Evolutionary conservation across 352 stramenopile species (phyloP), one percentile per base, ranked within the genome.

Genomic region (Saprolegnia parasitica): DNA sequence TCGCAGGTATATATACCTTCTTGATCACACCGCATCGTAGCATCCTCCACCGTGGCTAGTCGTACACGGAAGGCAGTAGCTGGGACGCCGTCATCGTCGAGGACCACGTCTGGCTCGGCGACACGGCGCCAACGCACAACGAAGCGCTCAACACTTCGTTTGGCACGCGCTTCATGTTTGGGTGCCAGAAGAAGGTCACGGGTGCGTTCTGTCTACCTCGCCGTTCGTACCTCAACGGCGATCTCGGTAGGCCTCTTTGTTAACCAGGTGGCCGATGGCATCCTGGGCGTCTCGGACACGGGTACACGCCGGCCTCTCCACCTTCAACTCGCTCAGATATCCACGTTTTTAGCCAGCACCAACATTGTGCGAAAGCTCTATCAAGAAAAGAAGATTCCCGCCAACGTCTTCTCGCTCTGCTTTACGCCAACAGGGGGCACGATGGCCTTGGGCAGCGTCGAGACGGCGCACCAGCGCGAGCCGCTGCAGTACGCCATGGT

Each of bases 181-280:
- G 87, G 42, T 95, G 87, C 46, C 87, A 93, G 74, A 84, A 64
- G 24, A 79, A 75, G 4, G 87, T 89, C 74, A 95, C 80, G 4
- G 82, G 82, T 78, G 24, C n/a, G 35, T 0, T 13, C 11, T 32
- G n/a, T 32, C 10, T 67, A 52, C 37, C 18, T 21, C 23, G 16
- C 16, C 23, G 32, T 32, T 3, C 35, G 1, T 5, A 4, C 1
- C 24, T 0, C 23, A 42, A 35, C 29, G 29, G 29, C 29, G 2
- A 64, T 66, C 46, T 18, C n/a, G 16, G 1, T 45, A 70, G 23
- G 86, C 10, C 73, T 92, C 5, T 95, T 95, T 60, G 83, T 93
- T 68, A 89, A 78, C 0, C 89, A 96, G 57, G 86, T 90, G 24
- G 87, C 90, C 65, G 91, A 96, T 68, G 89, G 89, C 5, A 96